Evolutionary conservation across 2,329 filamentous ascomycete genomes (phyloP).

Genomic region (Xylariaceae sp.): DNA sequence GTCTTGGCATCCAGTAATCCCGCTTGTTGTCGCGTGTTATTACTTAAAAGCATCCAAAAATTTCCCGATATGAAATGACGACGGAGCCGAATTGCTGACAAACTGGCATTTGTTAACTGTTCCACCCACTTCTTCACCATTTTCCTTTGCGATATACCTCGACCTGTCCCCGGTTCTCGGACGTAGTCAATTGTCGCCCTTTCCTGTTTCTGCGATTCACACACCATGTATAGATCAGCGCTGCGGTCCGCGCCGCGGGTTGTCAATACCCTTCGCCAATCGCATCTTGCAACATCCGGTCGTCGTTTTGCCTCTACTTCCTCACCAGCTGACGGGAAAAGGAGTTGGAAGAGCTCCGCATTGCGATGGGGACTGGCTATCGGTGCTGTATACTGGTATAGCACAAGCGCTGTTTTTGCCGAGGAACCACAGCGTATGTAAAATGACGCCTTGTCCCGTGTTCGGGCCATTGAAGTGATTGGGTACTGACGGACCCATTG

Average conservation of each 20-base stretch:
- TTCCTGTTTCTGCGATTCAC: background rate
- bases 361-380: slow-evolving; percentile 70
- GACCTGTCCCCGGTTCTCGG: too few species aligned
- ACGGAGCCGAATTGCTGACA: slow-evolving; percentile 9
- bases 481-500: slow-evolving; percentile 2
- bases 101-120: slow-evolving; percentile 2
- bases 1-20: too few species aligned
- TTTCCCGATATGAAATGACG: slow-evolving; percentile 5
- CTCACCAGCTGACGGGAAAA: slow-evolving; percentile 56
- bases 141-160: background rate
- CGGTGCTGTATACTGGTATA: slow-evolving; percentile 86
- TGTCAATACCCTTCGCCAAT: slow-evolving; percentile 37
- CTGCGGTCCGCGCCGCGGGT: slow-evolving; percentile 44
- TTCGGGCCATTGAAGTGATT: background rate
- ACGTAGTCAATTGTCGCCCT: background rate
- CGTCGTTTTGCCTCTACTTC: slow-evolving; percentile 53
- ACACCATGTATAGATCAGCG: slow-evolving; percentile 48
- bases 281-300: slow-evolving; percentile 34
- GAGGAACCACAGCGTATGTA: slow-evolving; percentile 71
- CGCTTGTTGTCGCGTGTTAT: too few species aligned
- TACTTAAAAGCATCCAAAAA: slow-evolving; percentile 2
- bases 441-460: slow-evolving; percentile 33
- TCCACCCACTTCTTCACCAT: background rate
- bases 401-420: slow-evolving; percentile 80
- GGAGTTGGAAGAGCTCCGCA: slow-evolving; percentile 75